Base-by-base conservation (phyloP, 352 stramenopile species). In the Pythium brachiatum region DNA sequence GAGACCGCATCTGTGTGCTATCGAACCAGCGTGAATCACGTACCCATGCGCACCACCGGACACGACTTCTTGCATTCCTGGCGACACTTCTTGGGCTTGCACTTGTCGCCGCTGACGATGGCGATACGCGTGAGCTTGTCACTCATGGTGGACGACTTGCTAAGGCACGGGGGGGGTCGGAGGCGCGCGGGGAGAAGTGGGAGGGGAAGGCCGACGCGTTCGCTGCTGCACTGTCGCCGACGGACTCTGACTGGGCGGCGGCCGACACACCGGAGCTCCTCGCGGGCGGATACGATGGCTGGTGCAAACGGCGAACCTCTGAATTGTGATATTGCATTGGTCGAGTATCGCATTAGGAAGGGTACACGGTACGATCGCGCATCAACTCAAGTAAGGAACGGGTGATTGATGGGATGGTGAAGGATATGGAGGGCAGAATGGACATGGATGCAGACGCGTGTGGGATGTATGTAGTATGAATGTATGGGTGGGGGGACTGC, bases 1-100 rank as follows among this genome's bases (percentile, higher is more conserved):
- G n/a, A n/a, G n/a, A n/a, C n/a, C n/a, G n/a, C n/a, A n/a, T n/a
- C n/a, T n/a, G n/a, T n/a, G n/a, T n/a, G n/a, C n/a, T n/a, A n/a
- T n/a, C n/a, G n/a, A n/a, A 34, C 29, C 29, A 20, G 18, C n/a
- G n/a, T n/a, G n/a, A n/a, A n/a, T 2, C 6, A 83, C 77, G 31
- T 52, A 86, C 82, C 98, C 76, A 99, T 97, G 65, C 97, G 96
- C 48, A 99, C 97, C 15, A 99, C 97, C 13, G 98, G 98, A 75
- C 98, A 99, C 20, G 88, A 98, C 75, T 98, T 99, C 75, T 98
- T 99, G 83, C 97, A 99, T 88, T 99, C 97, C 78, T 99, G 96
- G 51, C 83, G 83, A 56, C 96, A 99, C 77, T 99, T 99, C 74
- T 99, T 99, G 34, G 97, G 97, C 81, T 99, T 99, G 93, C 98